Conservation (phyloP, 257 asterid species). For the Mentha longifolia region DNA sequence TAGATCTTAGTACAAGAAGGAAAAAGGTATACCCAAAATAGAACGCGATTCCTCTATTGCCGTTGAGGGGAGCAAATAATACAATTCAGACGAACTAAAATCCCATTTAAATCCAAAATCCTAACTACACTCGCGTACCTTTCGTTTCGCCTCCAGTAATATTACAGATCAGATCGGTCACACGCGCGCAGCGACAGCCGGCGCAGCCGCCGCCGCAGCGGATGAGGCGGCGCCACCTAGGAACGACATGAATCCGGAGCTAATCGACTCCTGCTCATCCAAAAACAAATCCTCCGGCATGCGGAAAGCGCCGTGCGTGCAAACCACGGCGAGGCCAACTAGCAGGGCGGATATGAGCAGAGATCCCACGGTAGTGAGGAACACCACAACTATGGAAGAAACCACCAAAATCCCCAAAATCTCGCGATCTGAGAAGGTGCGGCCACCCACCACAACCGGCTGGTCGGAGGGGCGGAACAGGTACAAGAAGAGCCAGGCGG, state of each 20-base stretch:
- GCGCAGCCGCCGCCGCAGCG: conserved; percentile 69
- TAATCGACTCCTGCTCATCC: conserved; percentile 82
- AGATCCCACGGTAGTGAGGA: conserved; percentile 86
- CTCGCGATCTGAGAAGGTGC: conserved; percentile 84
- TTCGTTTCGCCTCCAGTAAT: conserved; percentile 3
- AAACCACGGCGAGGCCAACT: conserved; percentile 69
- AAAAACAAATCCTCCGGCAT: conserved; percentile 84
- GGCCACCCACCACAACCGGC: conserved; percentile 71
- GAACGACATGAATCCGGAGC: conserved; percentile 73
- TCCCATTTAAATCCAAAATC: conserved; percentile 21
- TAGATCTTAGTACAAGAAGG: conserved; percentile 1
- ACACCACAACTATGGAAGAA: conserved; percentile 71
- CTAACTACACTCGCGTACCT: conserved; percentile 37
- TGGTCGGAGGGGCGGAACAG: conserved; percentile 79
- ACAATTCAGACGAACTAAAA: conserved; percentile 27
- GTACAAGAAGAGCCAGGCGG: conserved; percentile 78
- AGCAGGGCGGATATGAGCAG: conserved; percentile 77
- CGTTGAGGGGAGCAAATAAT: conserved; percentile 25
- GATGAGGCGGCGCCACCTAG: conserved; percentile 83
- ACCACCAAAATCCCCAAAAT: conserved; percentile 65
- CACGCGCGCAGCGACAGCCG: conserved; percentile 64
- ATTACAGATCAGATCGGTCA: conserved; percentile 33
- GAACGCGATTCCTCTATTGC: conserved; percentile 15
- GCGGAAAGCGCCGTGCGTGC: conserved; percentile 86
- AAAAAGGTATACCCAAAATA: conserved; percentile 4